These are phyloP conservation scores for Acacia concinna DNA, from an alignment of 331 rosid species.

Conservation along the genomic window DNA sequence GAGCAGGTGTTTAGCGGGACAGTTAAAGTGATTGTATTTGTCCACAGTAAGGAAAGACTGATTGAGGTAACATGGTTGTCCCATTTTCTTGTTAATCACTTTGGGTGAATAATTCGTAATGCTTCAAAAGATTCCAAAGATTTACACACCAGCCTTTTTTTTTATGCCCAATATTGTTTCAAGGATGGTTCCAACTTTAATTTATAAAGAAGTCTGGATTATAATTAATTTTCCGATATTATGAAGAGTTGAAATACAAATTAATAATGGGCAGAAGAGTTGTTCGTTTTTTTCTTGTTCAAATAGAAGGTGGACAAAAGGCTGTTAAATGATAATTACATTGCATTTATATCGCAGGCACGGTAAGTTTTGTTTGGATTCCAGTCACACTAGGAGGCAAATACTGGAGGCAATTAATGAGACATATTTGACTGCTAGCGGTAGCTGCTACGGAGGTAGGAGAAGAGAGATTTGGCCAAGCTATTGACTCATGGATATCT, in stretches of 20 bases:
- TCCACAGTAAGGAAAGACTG: not conserved
- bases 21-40: not conserved
- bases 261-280: not conserved
- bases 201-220: not conserved
- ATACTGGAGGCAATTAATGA: not conserved
- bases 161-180: not conserved
- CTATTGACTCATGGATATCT: not conserved
- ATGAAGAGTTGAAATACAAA: not conserved
- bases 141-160: not conserved
- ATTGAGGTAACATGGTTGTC: slow-evolving; percentile 1
- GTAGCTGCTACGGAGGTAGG: not conserved
- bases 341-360: not conserved
- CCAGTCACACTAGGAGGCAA: not conserved
- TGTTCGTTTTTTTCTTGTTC: not conserved
- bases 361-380: not conserved
- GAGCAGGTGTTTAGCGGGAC: not conserved
- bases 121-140: not conserved
- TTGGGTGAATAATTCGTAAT: not conserved
- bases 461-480: not conserved
- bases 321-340: not conserved
- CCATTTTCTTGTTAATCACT: not conserved
- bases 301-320: not conserved
- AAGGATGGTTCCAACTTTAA: not conserved
- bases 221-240: not conserved
- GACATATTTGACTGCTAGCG: not conserved